Percentiles rank a stretch among this genome's conserved stretches.
These are phyloP conservation scores for Euphorbia schlechtendalii DNA, from an alignment of 441 rosid species.

Conservation along the genomic window DNA sequence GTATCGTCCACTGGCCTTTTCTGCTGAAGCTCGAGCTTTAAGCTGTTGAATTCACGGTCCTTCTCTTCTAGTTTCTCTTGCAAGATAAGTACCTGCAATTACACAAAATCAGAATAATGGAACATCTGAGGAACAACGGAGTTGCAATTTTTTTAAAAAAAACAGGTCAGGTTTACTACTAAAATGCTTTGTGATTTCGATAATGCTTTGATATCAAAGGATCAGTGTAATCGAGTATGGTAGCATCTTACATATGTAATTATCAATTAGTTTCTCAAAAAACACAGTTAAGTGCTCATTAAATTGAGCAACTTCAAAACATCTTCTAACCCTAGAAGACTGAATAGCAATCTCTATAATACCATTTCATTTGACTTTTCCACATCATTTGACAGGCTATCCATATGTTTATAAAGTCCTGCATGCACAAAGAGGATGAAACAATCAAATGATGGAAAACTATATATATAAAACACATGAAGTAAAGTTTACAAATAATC, in stretches of 20 bases:
- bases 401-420: constrained; percentile 78
- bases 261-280: no score
- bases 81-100: constrained; percentile 55
- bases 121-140: no score
- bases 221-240: not conserved
- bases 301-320: not conserved
- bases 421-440: constrained; percentile 30
- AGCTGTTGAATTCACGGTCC: constrained; percentile 37
- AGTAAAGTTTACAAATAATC: not conserved
- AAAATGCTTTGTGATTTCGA: not conserved
- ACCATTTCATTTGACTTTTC: constrained; percentile 93
- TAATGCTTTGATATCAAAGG: not conserved
- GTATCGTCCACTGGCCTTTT: constrained; percentile 22
- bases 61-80: constrained; percentile 70
- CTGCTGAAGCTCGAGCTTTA: constrained; percentile 40
- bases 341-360: not conserved
- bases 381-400: constrained; percentile 64
- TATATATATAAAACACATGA: not conserved
- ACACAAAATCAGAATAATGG: not conserved
- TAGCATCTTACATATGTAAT: not conserved
- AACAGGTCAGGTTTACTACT: not conserved
- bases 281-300: not conserved
- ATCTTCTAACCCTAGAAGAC: not conserved
- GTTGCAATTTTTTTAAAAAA: no score
- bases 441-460: constrained; percentile 11